Evolutionary conservation across 331 rosid species (phyloP).

Genomic region (Rhamnella rubrinervis): DNA sequence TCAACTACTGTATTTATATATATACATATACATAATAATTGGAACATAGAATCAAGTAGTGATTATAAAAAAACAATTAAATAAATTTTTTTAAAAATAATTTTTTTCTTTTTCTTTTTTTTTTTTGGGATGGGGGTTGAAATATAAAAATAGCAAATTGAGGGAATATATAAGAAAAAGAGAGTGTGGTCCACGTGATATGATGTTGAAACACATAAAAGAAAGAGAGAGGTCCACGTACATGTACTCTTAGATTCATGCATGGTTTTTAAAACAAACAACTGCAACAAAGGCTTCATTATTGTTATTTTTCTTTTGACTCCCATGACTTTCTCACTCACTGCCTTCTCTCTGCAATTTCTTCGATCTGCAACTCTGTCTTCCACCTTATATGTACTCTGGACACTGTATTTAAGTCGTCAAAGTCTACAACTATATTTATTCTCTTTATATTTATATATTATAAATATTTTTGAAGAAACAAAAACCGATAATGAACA

Average conservation of each 20-base stretch:
- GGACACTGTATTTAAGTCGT: too few species aligned
- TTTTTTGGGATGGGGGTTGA: not conserved
- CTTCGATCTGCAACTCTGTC: too few species aligned
- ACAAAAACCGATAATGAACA: too few species aligned
- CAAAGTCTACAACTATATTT: too few species aligned
- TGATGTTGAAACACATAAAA: not conserved
- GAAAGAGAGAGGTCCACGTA: slow-evolving; percentile 38
- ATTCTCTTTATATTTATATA: too few species aligned
- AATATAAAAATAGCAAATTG: not conserved
- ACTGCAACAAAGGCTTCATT: not conserved
- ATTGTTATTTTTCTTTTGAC: slow-evolving; percentile 21
- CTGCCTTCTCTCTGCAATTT: too few species aligned
- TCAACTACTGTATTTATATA: slow-evolving; percentile 21
- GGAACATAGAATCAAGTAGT: not conserved
- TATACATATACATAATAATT: not conserved
- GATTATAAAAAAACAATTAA: not conserved
- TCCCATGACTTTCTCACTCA: not conserved
- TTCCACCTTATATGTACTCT: too few species aligned
- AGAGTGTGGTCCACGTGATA: slow-evolving; percentile 32
- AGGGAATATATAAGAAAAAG: slow-evolving; percentile 19
- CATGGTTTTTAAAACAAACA: slow-evolving; percentile 43
- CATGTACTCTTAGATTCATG: slow-evolving; percentile 72
- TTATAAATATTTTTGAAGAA: too few species aligned
- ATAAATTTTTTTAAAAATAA: too few species aligned
- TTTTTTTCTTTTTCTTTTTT: not conserved